phyloP scores from a whole-genome alignment of 306 rosid genomes.

The Heteromeles arbutifolia region DNA sequence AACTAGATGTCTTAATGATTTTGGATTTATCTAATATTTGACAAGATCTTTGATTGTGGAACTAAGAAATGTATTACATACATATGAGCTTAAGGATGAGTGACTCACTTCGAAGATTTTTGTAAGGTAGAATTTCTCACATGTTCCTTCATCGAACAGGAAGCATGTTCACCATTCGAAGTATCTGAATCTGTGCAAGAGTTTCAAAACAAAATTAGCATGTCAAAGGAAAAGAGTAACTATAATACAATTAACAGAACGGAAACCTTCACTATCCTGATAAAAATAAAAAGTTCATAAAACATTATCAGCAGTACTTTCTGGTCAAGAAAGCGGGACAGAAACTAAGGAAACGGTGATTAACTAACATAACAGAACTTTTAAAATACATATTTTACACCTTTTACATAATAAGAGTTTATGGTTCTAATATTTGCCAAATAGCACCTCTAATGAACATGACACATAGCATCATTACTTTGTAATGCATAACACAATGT shows the following conservation, averaged over 20 bases:
- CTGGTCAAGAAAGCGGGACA: background rate
- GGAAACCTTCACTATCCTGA: background rate
- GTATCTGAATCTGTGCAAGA: conserved; percentile 30
- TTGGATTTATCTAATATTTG: background rate
- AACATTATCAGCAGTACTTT: background rate
- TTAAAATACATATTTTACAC: background rate
- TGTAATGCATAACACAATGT: background rate
- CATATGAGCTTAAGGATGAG: background rate
- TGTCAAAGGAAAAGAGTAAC: conserved; percentile 4
- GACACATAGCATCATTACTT: background rate
- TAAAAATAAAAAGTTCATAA: background rate
- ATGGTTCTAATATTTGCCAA: background rate
- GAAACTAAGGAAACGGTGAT: background rate
- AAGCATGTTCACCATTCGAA: conserved; percentile 33
- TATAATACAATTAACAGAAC: background rate
- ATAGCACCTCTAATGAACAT: background rate
- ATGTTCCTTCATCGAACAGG: conserved; percentile 26
- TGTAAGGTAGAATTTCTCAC: conserved; percentile 23
- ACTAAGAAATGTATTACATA: background rate
- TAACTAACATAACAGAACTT: background rate
- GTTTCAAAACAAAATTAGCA: conserved; percentile 16
- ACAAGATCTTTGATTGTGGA: background rate
- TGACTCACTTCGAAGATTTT: conserved; percentile 42
- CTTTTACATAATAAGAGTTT: background rate
- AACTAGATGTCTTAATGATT: background rate